A percentile compares a stretch with the other conserved stretches of the same genome.
phyloP scores from a whole-genome alignment of 768 basidiomycete genomes.

The Agrocybe pediades region DNA sequence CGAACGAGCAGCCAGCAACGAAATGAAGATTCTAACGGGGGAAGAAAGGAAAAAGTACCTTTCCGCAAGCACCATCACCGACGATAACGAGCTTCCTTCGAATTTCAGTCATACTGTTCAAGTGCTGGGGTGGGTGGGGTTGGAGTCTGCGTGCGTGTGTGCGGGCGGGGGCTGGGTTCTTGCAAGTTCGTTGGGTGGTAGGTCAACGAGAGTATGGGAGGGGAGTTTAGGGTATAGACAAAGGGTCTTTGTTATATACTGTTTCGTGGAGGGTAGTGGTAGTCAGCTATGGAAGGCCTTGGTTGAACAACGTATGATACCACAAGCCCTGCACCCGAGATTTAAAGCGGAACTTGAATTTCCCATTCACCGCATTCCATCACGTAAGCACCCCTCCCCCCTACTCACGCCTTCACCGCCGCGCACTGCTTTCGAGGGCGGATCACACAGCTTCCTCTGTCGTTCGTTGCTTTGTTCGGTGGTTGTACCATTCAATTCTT shows the following conservation, averaged over 20 bases:
- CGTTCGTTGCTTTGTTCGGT: too few species aligned
- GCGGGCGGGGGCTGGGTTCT: too few species aligned
- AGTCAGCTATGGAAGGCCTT: constrained; percentile 11
- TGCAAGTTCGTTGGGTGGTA: too few species aligned
- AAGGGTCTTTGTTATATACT: too few species aligned
- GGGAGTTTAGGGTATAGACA: constrained; percentile 1
- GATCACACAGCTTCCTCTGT: constrained; percentile 1
- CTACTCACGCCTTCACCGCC: background rate
- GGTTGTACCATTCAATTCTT: too few species aligned
- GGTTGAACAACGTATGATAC: constrained; percentile 19
- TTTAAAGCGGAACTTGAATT: constrained; percentile 24
- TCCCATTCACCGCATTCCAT: background rate
- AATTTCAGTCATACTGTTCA: constrained; percentile 88
- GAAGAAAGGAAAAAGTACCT: constrained; percentile 46
- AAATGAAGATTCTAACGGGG: background rate
- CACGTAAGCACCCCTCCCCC: background rate
- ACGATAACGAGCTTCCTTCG: constrained; percentile 99
- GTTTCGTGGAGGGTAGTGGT: constrained; percentile 9
- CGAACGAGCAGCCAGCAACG: too few species aligned
- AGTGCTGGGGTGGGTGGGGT: too few species aligned
- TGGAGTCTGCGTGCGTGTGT: too few species aligned
- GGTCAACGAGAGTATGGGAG: background rate
- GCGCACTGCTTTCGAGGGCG: constrained; percentile 1
- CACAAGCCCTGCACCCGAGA: too few species aligned
- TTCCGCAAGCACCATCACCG: constrained; percentile 97